Evolutionary conservation across 768 basidiomycete genomes (phyloP).

Genomic region (Hypholoma fasciculare): DNA sequence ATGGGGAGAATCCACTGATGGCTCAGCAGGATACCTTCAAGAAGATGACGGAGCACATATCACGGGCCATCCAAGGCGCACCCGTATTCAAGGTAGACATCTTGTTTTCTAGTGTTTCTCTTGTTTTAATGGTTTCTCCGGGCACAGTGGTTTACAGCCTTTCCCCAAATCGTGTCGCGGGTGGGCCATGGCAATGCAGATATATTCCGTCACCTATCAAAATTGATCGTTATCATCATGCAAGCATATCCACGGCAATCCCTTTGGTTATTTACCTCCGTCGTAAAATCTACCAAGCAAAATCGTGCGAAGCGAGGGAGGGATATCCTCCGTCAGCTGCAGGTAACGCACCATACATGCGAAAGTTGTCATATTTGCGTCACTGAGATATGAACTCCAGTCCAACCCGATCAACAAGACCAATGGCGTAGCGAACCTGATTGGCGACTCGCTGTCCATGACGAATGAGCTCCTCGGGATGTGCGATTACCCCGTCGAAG

Average conservation of each 20-base stretch:
- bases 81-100: constrained; percentile 76
- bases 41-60: constrained; percentile 58
- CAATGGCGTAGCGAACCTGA: constrained; percentile 46
- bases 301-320: constrained; percentile 62
- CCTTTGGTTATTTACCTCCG: constrained; percentile 90
- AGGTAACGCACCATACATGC: constrained; percentile 33
- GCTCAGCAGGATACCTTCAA: constrained; percentile 39
- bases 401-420: constrained; percentile 42
- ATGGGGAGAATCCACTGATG: constrained; percentile 59
- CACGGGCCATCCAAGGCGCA: constrained; percentile 54
- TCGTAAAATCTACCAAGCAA: constrained; percentile 77
- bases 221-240: constrained; percentile 75
- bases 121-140: too few relatives aligned
- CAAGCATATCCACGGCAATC: constrained; percentile 85
- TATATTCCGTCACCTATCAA: constrained; percentile 60
- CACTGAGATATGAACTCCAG: constrained; percentile 27
- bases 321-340: constrained; percentile 55
- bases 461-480: constrained; percentile 68
- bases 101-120: background rate
- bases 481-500: constrained; percentile 54
- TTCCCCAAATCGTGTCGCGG: constrained; percentile 95
- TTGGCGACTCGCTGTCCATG: constrained; percentile 58
- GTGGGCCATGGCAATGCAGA: constrained; percentile 71
- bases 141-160: constrained; percentile 89
- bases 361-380: background rate